Conservation (phyloP, 768 basidiomycete genomes). For the Macrolepiota albuminosa region DNA sequence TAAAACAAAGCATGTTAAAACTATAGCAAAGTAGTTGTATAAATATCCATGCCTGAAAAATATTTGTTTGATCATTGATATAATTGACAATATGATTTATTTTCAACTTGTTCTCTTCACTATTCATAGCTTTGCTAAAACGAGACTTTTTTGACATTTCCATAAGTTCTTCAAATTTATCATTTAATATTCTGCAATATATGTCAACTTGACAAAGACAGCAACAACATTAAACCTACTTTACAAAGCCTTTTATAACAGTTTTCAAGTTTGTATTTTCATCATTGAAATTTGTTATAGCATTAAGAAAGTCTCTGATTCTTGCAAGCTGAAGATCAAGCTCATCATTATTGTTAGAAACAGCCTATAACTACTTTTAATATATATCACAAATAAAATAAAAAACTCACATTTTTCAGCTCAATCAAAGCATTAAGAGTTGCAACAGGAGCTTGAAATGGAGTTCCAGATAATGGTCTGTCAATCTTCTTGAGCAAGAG, state of each 20-base stretch:
- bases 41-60: slow-evolving; percentile 11
- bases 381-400: not conserved
- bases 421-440: not conserved
- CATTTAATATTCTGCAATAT: not conserved
- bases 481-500: not conserved
- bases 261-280: not conserved
- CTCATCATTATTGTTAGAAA: not conserved
- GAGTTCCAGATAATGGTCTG: not conserved
- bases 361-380: not conserved
- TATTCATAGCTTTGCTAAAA: slow-evolving; percentile 6
- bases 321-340: not conserved
- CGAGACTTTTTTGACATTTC: not conserved
- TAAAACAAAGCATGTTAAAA: not conserved
- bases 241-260: not conserved
- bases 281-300: not conserved
- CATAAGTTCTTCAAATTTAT: not conserved
- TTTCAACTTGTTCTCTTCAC: slow-evolving; percentile 5
- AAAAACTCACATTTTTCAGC: not conserved
- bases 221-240: not conserved
- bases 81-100: not conserved
- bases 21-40: accelerated
- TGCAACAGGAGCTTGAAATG: not conserved
- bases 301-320: not conserved
- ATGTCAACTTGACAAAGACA: not conserved
- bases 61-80: slow-evolving; percentile 10